Evolutionary conservation across 345 rosid species (phyloP), one percentile per base, ranked within the genome.

Genomic region (Lagerstroemia speciosa): DNA sequence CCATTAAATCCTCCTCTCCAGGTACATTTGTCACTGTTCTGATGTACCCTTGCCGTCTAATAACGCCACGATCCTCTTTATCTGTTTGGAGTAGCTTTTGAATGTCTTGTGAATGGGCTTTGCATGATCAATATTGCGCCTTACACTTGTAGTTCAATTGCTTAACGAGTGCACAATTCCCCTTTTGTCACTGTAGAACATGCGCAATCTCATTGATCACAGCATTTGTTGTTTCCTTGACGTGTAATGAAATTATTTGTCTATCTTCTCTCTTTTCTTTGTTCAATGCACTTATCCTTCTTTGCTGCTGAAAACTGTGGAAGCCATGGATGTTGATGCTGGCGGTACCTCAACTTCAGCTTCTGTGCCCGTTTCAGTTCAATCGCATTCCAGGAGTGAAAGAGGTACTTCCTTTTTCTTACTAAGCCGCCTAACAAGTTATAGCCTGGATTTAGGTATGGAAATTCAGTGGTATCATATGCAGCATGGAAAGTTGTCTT

Each of bases 321-420:
- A 33, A 65, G 52, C 32, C 26, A 65, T 65, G 67, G 32, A 43
- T 26, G 32, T 65, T 14, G 67, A 64, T 38, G 48, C 32, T 37
- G 67, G 67, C 31, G 67, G 30, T 24, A 43, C 50, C 17, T 40
- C 67, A 6, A 27, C 67, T n/a, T 20, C 67, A 7, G 50, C 45
- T n/a, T 65, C 52, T 9, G 2, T 26, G 7, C n/a, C n/a, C n/a
- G n/a, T n/a, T 33, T 27, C 43, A 58, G 29, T 30, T 32, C 41
- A 10, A 10, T 38, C 41, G 7, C 67, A 40, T 26, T 65, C 67
- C 6, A 65, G 67, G 31, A 30, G 50, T n/a, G 10, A 65, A 65
- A 65, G 27, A 38, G 67, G 67, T 65, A 6, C 41, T 7, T 8
- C 22, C n/a, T 17, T 33, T 37, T 30, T 19, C 14, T 11, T 58